A percentile compares a stretch with the other conserved stretches of the same genome.
Evolutionary conservation across 106 monocot species (phyloP).

Genomic region (Posidonia australis): DNA sequence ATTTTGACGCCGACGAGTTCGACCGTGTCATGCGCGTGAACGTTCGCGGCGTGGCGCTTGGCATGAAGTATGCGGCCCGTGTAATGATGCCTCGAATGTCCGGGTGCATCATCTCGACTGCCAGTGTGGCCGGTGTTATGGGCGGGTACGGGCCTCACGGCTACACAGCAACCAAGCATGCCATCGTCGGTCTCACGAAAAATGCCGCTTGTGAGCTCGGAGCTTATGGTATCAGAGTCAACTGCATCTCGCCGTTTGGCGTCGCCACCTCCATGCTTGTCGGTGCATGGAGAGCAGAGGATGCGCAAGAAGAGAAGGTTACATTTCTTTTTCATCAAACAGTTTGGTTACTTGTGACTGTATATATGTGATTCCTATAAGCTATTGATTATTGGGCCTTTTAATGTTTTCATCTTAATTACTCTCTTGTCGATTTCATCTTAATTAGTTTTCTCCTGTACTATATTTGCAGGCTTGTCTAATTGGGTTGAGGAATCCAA

Average conservation of each 20-base stretch:
- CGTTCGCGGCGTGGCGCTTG: slow-evolving; percentile 22
- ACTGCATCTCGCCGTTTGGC: slow-evolving; percentile 69
- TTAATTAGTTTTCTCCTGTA: not conserved
- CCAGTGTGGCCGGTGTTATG: slow-evolving; percentile 51
- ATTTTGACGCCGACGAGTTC: slow-evolving; percentile 40
- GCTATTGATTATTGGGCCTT: too few relatives aligned
- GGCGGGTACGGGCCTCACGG: slow-evolving; percentile 66
- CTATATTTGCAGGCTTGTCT: not conserved
- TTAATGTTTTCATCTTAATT: too few relatives aligned
- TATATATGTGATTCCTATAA: too few relatives aligned
- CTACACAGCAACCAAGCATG: slow-evolving; percentile 70
- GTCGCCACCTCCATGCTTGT: slow-evolving; percentile 55
- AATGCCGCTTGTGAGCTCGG: slow-evolving; percentile 75
- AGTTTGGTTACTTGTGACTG: too few relatives aligned
- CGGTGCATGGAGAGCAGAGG: slow-evolving; percentile 38
- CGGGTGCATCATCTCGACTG: slow-evolving; percentile 52
- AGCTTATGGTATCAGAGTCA: slow-evolving; percentile 53
- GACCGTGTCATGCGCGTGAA: slow-evolving; percentile 32
- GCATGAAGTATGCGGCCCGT: slow-evolving; percentile 67
- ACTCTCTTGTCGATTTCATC: not conserved
- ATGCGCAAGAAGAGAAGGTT: slow-evolving; percentile 8
- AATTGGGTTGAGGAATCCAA: slow-evolving; percentile 11
- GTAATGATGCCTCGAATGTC: slow-evolving; percentile 39
- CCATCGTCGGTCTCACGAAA: slow-evolving; percentile 66
- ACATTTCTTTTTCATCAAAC: too few relatives aligned